A percentile compares a stretch with the other conserved stretches of the same genome.
phyloP scores from a whole-genome alignment of 2,329 filamentous ascomycete genomes.

The Polychaeton citri region DNA sequence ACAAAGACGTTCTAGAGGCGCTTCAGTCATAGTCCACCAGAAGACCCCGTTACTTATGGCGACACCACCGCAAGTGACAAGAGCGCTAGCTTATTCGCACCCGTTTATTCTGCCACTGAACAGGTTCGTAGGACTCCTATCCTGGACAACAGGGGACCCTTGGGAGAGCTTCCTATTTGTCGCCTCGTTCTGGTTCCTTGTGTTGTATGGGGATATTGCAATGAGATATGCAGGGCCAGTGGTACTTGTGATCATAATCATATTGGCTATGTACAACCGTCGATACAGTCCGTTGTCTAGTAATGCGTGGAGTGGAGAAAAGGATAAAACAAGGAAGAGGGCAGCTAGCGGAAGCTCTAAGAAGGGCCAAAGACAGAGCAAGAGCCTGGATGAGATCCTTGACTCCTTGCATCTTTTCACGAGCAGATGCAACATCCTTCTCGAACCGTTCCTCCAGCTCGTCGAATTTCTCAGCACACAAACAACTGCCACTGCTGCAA shows the following conservation, averaged over 20 bases:
- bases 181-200: constrained; percentile 69
- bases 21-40: constrained; percentile 74
- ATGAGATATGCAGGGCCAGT: constrained; percentile 72
- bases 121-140: constrained; percentile 68
- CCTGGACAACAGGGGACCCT: constrained; percentile 85
- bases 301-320: constrained; percentile 60
- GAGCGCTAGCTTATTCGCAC: constrained; percentile 88
- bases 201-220: constrained; percentile 76
- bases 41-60: constrained; percentile 88
- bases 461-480: constrained; percentile 82
- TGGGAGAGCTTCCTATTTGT: constrained; percentile 96
- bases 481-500: constrained; percentile 77
- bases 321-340: constrained; percentile 33
- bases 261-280: constrained; percentile 82
- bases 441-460: constrained; percentile 76
- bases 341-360: constrained; percentile 30
- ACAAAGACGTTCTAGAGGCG: constrained; percentile 7
- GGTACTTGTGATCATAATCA: constrained; percentile 64
- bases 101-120: constrained; percentile 86
- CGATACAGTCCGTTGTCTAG: constrained; percentile 84
- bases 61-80: constrained; percentile 87
- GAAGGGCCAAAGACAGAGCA: constrained; percentile 58
- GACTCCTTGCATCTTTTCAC: constrained; percentile 87
- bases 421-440: constrained; percentile 75
- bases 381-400: constrained; percentile 93